Conservation (phyloP, 192 early-diverging fungal genomes). For the Backusella tuberculispora region DNA sequence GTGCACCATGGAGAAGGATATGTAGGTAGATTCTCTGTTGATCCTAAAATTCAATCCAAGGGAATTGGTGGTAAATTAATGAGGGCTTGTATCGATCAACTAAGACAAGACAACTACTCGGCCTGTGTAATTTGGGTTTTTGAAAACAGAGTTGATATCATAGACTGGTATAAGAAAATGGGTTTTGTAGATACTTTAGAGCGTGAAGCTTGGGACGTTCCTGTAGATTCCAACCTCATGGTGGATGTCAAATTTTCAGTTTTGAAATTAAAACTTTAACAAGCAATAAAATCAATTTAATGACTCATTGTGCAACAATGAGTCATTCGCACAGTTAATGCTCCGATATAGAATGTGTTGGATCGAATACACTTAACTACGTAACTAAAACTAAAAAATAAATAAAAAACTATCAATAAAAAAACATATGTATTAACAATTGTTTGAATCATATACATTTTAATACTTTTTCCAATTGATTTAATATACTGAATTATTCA, state of each 20-base stretch:
- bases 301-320: neutral
- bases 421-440: neutral
- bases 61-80: constrained; percentile 54
- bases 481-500: no score
- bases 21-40: constrained; percentile 49
- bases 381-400: neutral
- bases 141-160: constrained; percentile 44
- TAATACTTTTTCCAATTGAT: no score
- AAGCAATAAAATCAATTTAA: neutral
- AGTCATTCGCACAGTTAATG: neutral
- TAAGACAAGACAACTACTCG: constrained; percentile 27
- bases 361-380: neutral
- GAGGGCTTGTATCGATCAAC: constrained; percentile 36
- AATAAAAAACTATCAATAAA: neutral
- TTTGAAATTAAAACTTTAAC: neutral
- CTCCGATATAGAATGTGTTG: neutral
- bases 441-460: no score
- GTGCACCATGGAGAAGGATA: constrained; percentile 38
- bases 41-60: constrained; percentile 46
- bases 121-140: constrained; percentile 45
- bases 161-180: constrained; percentile 50
- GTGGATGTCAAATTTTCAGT: neutral
- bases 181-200: constrained; percentile 51
- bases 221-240: neutral
- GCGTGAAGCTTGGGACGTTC: constrained; percentile 23